Percentiles rank a stretch among this genome's conserved stretches.
Evolutionary conservation across 1,284 basidiomycete genomes (phyloP).

Genomic region (Gymnopus androsaceus): DNA sequence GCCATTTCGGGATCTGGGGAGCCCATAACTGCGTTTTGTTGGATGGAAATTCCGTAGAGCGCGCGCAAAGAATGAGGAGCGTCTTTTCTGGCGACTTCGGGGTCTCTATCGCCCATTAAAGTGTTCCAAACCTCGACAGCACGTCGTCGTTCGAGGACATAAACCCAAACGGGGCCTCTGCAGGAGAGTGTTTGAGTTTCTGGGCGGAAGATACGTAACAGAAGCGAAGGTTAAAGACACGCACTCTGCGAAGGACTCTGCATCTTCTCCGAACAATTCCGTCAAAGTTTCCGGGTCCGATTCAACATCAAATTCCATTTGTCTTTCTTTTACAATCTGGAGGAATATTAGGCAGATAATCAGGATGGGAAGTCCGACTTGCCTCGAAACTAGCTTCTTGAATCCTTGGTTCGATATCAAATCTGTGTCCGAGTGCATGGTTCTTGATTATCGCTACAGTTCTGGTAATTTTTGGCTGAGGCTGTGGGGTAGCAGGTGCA

Average conservation of each 20-base stretch:
- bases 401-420: constrained; percentile 75
- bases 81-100: constrained; percentile 51
- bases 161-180: constrained; percentile 84
- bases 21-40: constrained; percentile 71
- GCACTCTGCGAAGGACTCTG: constrained; percentile 72
- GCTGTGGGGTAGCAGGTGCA: constrained; percentile 21
- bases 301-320: constrained; percentile 81
- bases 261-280: constrained; percentile 76
- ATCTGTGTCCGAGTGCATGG: constrained; percentile 67
- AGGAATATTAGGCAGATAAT: constrained; percentile 5
- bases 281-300: constrained; percentile 74
- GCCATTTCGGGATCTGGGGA: constrained; percentile 63
- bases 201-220: constrained; percentile 12
- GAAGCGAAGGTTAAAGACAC: constrained; percentile 30
- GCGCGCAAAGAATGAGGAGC: constrained; percentile 69
- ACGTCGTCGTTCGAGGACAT: constrained; percentile 76
- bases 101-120: constrained; percentile 69
- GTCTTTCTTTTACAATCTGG: constrained; percentile 79
- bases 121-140: constrained; percentile 76
- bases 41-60: constrained; percentile 54
- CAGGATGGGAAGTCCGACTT: constrained; percentile 23
- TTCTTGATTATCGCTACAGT: constrained; percentile 80
- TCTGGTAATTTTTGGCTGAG: constrained; percentile 45
- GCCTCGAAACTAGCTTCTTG: constrained; percentile 79
- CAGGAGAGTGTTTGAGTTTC: constrained; percentile 11